Base-by-base conservation (phyloP, 441 rosid genomes). In the Lepidium campestre region DNA sequence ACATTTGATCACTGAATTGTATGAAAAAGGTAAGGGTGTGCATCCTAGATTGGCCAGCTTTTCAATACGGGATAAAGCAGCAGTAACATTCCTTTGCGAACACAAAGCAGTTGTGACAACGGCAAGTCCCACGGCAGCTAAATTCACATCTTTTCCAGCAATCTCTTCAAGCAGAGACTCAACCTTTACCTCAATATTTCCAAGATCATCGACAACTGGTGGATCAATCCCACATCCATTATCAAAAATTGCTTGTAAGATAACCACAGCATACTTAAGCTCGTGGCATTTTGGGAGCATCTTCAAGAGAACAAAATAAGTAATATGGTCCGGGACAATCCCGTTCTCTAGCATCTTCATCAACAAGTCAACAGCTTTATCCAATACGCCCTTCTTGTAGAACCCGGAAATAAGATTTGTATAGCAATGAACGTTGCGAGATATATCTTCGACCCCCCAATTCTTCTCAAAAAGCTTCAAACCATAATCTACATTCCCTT, bases 311-410 rank as follows among this genome's bases (percentile, higher is more conserved):
- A 73, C 68, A 75, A 83, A 81, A 70, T 77, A 86, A 31, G 85
- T 60, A 49, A 89, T 48, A 68, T 80, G 86, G 63, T 89, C 96
- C 1, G 93, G 96, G 45, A 79, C 77, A 69, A 86, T 73, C 53
- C 78, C 79, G 7, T 44, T 62, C 19, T 70, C 78, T 74, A 81
- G 71, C 89, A 89, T 82, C 22, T 37, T 75, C 74, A 64, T 75
- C 71, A 61, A 78, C 73, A 83, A 62, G 55, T 79, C 81, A 60
- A 65, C 75, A 41, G 70, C 85, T 75, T 85, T 80, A 25, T 19
- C 49, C 15, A 77, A 29, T 46, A 75, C 80, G 0, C 82, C 81
- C 57, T 81, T 77, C 77, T 83, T 83, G 67, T 57, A 79, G 49
- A 83, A 73, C 23, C 81, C 73, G 2, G 77, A 71, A 32, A 89